Evolutionary conservation across 208 protist species (phyloP).

Genomic region (Trypanosoma caninum): DNA sequence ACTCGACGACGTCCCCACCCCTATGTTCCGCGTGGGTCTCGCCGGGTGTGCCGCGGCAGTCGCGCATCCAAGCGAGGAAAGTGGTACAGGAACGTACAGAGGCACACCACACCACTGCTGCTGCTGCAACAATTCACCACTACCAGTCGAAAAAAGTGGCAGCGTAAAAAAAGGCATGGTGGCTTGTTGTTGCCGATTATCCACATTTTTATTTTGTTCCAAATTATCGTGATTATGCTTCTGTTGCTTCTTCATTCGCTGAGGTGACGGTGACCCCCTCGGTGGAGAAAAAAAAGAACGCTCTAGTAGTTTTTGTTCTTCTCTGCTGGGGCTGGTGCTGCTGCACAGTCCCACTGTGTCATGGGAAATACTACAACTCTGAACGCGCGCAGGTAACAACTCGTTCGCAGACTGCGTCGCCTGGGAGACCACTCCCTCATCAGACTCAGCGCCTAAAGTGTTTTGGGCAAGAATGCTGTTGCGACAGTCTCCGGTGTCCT

Average conservation of each 20-base stretch:
- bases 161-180: background rate
- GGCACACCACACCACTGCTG: constrained; percentile 26
- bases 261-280: background rate
- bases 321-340: background rate
- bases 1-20: constrained; percentile 5
- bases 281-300: background rate
- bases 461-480: too few species aligned
- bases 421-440: too few species aligned
- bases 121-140: background rate
- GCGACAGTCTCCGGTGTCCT: background rate
- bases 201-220: background rate
- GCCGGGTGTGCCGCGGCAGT: background rate
- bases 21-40: background rate
- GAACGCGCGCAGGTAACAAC: background rate
- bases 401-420: too few species aligned
- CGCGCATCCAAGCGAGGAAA: background rate
- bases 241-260: background rate
- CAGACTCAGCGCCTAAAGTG: too few species aligned
- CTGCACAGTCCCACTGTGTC: background rate
- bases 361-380: background rate
- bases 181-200: background rate
- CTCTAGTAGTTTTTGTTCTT: background rate
- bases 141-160: background rate
- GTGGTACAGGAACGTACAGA: constrained; percentile 15
- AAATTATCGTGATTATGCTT: background rate